Percentiles rank a stretch among this genome's conserved stretches.
These are phyloP conservation scores for Paecilomyces sp. DNA, from an alignment of 2,329 filamentous ascomycete genomes.

Conservation along the genomic window DNA sequence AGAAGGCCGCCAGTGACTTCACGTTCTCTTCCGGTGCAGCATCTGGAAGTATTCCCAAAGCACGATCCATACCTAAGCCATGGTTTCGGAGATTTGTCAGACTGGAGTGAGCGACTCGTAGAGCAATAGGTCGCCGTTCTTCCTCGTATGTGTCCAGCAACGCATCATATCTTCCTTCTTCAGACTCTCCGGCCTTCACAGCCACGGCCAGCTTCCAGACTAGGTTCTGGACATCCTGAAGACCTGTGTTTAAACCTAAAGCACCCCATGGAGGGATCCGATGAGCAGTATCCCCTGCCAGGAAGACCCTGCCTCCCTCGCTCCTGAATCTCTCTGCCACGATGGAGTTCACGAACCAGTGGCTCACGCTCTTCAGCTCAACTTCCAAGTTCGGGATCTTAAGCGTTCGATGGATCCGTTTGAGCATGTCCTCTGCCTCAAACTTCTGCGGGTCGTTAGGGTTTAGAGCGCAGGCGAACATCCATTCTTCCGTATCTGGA, in stretches of 20 bases:
- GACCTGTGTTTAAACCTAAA: conserved; percentile 30
- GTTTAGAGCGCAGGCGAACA: conserved; percentile 19
- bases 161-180: conserved; percentile 7
- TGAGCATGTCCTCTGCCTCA: conserved; percentile 14
- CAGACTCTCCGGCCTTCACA: conserved; percentile 8
- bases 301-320: conserved; percentile 19
- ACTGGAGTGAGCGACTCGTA: conserved; percentile 17
- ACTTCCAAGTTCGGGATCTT: conserved; percentile 20
- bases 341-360: conserved; percentile 25
- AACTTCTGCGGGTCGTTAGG: conserved; percentile 16
- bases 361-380: conserved; percentile 22
- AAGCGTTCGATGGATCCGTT: conserved; percentile 18
- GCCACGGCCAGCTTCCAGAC: conserved; percentile 30
- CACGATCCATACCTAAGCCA: conserved; percentile 21
- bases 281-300: conserved; percentile 33
- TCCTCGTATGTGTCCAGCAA: conserved; percentile 25
- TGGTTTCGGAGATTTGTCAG: conserved; percentile 23
- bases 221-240: conserved; percentile 32
- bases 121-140: conserved; percentile 28
- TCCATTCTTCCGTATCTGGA: conserved; percentile 24
- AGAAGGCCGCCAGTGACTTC: conserved; percentile 14
- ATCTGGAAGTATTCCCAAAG: conserved; percentile 20
- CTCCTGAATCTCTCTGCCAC: conserved; percentile 19
- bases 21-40: conserved; percentile 15
- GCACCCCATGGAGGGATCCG: conserved; percentile 28